These are phyloP conservation scores for Suhomyces sp. DNA, from an alignment of 805 yeast genomes.

Conservation along the genomic window DNA sequence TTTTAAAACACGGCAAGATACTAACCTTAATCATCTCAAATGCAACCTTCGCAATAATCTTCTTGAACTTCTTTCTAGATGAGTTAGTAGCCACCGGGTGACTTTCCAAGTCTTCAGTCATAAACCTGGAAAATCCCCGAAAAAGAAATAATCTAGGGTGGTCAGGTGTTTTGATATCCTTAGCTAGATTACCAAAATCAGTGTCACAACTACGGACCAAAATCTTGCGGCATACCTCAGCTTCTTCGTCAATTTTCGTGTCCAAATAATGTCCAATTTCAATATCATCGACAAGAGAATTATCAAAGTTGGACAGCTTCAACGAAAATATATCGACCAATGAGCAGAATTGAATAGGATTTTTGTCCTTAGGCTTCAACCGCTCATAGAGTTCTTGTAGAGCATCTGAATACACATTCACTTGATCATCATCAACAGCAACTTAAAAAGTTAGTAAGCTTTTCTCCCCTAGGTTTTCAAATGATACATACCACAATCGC, in stretches of 20 bases:
- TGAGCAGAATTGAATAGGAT: slow-evolving; percentile 30
- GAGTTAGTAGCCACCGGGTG: slow-evolving; percentile 36
- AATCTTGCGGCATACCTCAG: slow-evolving; percentile 37
- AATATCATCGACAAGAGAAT: slow-evolving; percentile 17
- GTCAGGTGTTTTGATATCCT: slow-evolving; percentile 32
- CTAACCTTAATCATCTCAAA: slow-evolving; percentile 56
- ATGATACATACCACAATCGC: slow-evolving; percentile 43
- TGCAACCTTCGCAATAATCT: slow-evolving; percentile 50
- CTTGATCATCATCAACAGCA: slow-evolving; percentile 57
- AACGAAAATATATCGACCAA: slow-evolving; percentile 35
- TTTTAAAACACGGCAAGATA: neutral
- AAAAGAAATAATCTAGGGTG: slow-evolving; percentile 54
- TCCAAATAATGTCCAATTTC: slow-evolving; percentile 29
- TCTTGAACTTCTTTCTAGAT: slow-evolving; percentile 50
- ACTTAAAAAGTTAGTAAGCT: slow-evolving; percentile 21
- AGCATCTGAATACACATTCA: slow-evolving; percentile 45
- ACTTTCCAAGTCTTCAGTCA: slow-evolving; percentile 54
- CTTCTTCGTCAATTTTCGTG: slow-evolving; percentile 30
- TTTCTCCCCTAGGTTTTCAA: neutral
- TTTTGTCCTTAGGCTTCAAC: slow-evolving; percentile 29
- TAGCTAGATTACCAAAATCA: slow-evolving; percentile 31
- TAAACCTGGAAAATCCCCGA: slow-evolving; percentile 58
- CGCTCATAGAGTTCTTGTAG: slow-evolving; percentile 43
- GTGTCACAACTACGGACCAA: slow-evolving; percentile 39
- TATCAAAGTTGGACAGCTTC: slow-evolving; percentile 12